Base-by-base conservation (phyloP, 805 yeast species). In the Barnettozyma pratensis region DNA sequence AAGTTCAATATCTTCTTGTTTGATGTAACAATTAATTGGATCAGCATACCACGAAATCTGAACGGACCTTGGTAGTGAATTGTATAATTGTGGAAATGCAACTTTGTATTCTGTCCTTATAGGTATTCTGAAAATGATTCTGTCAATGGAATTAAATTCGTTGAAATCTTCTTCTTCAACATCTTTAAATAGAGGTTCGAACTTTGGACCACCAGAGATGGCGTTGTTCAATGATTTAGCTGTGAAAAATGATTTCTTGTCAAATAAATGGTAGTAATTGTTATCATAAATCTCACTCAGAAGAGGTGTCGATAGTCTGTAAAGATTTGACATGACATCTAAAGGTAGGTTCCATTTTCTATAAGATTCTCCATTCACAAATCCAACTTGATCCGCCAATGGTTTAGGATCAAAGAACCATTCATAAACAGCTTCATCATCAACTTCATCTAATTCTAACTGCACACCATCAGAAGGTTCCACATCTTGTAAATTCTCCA, bases 121-220 rank as follows among this genome's bases (percentile, higher is more conserved):
- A 0, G 88, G 87, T 12, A 71, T 71, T 51, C 99, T 75, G 67
- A 87, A 85, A 26, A 94, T 89, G 27, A 90, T 81, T 61, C 96
- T 72, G 60, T 91, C 97, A 37, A 92, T 76, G 7, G 96, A 79
- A 59, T 91, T 91, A 68, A 94, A 91, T 64, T 92, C 98, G 47
- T 87, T 88, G 65, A 77, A 86, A 62, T 91, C 97, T 41, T 81
- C 86, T 27, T 77, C 79, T 55, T 81, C 81, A 37, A 73, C 70
- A 45, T 84, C 87, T 51, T 83, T 81, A 67, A 74, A 80, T 12
- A 91, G 67, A 0, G 96, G 96, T 67, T 91, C 98, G 66, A 90
- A 94, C 62, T 85, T 87, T 10, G 99, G 98, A 0, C 99, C 99
- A 10, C 96, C 96, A 0, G 97, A 97, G 34, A 94, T 73, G 1